Evolutionary conservation across 2,329 filamentous ascomycete species (phyloP).

Genomic region (Claviceps arundinis): DNA sequence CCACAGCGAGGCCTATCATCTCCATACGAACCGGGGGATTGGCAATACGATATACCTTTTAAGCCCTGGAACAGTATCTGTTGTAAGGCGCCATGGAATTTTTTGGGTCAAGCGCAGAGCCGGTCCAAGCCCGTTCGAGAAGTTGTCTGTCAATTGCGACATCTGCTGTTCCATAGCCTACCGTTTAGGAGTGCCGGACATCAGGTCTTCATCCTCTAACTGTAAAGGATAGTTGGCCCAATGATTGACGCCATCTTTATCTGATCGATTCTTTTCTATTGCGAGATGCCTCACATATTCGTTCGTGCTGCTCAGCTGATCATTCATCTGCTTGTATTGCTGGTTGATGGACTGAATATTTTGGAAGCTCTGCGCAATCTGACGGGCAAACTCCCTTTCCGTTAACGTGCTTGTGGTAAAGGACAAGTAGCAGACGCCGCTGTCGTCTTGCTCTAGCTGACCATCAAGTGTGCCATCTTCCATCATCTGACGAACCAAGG

Average conservation of each 20-base stretch:
- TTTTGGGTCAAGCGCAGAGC: no score
- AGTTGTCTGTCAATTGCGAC: no score
- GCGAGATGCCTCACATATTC: slow-evolving; percentile 39
- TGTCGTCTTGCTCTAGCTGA: slow-evolving; percentile 31
- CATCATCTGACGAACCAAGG: slow-evolving; percentile 43
- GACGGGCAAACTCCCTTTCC: slow-evolving; percentile 36
- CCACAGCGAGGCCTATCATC: not conserved
- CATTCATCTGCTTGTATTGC: slow-evolving; percentile 38
- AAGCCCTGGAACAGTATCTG: not conserved
- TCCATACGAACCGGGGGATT: not conserved
- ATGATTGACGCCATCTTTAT: slow-evolving; percentile 28
- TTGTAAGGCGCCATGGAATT: not conserved
- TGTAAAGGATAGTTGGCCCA: slow-evolving; percentile 30
- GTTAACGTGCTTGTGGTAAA: slow-evolving; percentile 34
- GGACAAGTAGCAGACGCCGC: slow-evolving; percentile 30
- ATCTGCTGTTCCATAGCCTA: not conserved
- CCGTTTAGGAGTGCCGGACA: slow-evolving; percentile 28
- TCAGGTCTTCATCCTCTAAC: slow-evolving; percentile 48
- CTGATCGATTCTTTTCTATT: slow-evolving; percentile 31
- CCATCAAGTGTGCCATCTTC: slow-evolving; percentile 38
- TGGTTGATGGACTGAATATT: slow-evolving; percentile 32
- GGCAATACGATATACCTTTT: not conserved
- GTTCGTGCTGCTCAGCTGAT: slow-evolving; percentile 39
- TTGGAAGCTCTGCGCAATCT: slow-evolving; percentile 27
- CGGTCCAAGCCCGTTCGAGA: no score